These are phyloP conservation scores for Wickerhamiella musiphila DNA, from an alignment of 805 yeast species.

Conservation along the genomic window DNA sequence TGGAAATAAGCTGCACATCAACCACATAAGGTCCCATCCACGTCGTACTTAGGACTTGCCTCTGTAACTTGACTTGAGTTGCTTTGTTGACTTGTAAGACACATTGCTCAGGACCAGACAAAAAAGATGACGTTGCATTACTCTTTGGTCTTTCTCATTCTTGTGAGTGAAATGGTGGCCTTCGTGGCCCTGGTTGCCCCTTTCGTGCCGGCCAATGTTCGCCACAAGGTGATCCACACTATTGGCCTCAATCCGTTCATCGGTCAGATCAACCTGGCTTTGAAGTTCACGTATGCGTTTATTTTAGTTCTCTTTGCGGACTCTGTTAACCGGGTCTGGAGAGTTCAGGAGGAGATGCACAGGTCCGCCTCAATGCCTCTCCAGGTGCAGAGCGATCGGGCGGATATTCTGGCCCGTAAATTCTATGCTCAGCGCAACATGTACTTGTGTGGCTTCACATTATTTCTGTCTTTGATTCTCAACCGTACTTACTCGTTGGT, in stretches of 20 bases:
- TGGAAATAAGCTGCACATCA: no score
- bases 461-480: constrained; percentile 72
- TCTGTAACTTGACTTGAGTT: no score
- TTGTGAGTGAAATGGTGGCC: constrained; percentile 58
- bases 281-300: constrained; percentile 70
- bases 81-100: no score
- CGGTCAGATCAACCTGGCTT: constrained; percentile 54
- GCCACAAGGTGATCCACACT: constrained; percentile 48
- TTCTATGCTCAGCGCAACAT: constrained; percentile 94
- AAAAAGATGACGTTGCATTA: constrained; percentile 31
- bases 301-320: constrained; percentile 73
- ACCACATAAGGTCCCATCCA: no score
- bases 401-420: constrained; percentile 77
- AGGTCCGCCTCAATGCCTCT: constrained; percentile 12
- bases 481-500: constrained; percentile 72
- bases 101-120: no score
- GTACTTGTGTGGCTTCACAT: constrained; percentile 88
- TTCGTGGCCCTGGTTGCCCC: constrained; percentile 76
- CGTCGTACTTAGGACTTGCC: no score
- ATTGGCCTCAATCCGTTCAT: constrained; percentile 53
- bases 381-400: constrained; percentile 33
- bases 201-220: constrained; percentile 46
- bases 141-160: constrained; percentile 45
- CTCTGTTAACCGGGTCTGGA: constrained; percentile 65
- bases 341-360: constrained; percentile 43